Evolutionary conservation across 176 grass and related monocot genomes (phyloP), one percentile per base, ranked within the genome.

Genomic region (Urochloa ruziziensis): DNA sequence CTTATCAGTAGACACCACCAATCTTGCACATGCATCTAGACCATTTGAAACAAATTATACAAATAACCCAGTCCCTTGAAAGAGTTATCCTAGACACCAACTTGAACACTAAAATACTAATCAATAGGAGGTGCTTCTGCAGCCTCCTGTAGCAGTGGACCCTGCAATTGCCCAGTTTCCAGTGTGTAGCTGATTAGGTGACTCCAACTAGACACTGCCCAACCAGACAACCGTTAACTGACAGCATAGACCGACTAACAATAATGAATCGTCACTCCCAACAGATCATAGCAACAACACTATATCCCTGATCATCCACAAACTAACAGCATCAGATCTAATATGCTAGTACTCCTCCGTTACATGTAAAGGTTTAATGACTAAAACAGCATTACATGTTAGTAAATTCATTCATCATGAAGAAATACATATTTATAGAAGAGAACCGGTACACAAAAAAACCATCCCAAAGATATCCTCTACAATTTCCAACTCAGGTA

Each of bases 311-410:
- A 18, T 70, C 23, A 47, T 62, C 71, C 33, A 78, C 43, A 83
- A 71, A 57, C 39, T 64, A 43, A 51, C 10, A 25, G 10, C 34
- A 73, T 52, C 46, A 10, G 12, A 64, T 70, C 27, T 23, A 63
- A 12, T 69, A 79, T 56, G 19, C 34, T 46, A 73, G 35, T 30
- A 29, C 28, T 65, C 34, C 4, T 25, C 13, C 30, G 48, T 23
- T 16, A 71, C 34, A 73, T 73, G 35, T 30, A 65, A 79, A 29
- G 42, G 34, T 46, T 54, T 67, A 62, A 80, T 67, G 18, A 56
- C 27, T 56, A 74, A 32, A 40, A 67, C 43, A 74, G 29, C 56
- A 81, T 58, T 56, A 80, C 67, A 81, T 78, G 14, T 53, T 65
- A 81, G 25, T 80, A 86, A 63, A 63, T 42, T 33, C 67, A 67